Evolutionary conservation across 108 stramenopile genomes (phyloP), one percentile per base, ranked within the genome.

Genomic region (Nannochloropsis oceanica): DNA sequence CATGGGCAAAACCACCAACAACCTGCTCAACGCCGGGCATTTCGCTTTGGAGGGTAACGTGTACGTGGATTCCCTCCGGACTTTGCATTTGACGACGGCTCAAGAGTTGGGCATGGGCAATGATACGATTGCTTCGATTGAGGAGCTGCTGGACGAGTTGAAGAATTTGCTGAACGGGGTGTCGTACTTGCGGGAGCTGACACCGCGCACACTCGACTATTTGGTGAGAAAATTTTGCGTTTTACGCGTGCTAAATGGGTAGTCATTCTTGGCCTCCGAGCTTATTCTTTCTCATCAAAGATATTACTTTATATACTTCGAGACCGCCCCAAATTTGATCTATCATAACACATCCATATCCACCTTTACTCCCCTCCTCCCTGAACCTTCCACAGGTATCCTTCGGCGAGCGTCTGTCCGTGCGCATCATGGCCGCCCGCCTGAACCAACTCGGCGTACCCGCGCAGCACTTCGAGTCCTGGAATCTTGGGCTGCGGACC

Each of bases 1-100:
- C 86, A 98, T 98, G 98, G 98, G 98, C 24, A 98, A 97, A 83
- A 97, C 98, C 1, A 98, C 98, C 79, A 97, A 97, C 85, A 90
- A 93, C 24, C 85, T 98, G 22, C 87, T 97, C 25, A 85, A 83
- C 43, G 96, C 97, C 13, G 97, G 97, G 22, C 94, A 96, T 83
- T 94, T 95, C 85, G 97, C 97, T 0, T 87, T 97, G 43, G 92
- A 97, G 81, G 97, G 97, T 27, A 89, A 93, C 83, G 87, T 97
- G 43, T 90, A 92, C 85, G 87, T 97, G 13, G 95, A 97, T 84
- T 94, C 96, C 12, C 90, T 97, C 85, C 92, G 96, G 26, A 95
- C 95, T 0, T 90, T 97, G 25, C 96, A 97, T 86, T 86, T 88
- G 22, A 83, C 87, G 20, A 93, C 96, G 13, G 93, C 94, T 83